phyloP scores from a whole-genome alignment of 2,329 filamentous ascomycete genomes.

The Penicillium psychrosexuale region DNA sequence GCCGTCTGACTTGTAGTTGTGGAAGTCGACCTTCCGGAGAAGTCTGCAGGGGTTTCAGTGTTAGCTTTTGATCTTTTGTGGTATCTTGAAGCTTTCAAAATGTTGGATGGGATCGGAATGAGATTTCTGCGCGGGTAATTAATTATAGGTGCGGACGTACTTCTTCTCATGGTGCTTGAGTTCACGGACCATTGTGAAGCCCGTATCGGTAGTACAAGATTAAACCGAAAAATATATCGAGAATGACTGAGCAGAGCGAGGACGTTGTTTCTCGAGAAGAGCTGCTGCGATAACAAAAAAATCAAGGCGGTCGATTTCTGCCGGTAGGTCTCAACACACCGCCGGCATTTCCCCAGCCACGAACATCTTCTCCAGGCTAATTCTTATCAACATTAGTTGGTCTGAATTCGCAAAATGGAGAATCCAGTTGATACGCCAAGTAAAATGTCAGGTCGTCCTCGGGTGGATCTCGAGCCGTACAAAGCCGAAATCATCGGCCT shows the following conservation, averaged over 20 bases:
- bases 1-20: slow-evolving; percentile 86
- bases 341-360: slow-evolving; percentile 1
- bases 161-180: slow-evolving; percentile 97
- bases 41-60: slow-evolving; percentile 48
- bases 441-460: not conserved
- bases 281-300: slow-evolving; percentile 24
- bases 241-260: not conserved
- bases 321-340: not conserved
- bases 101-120: not conserved
- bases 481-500: slow-evolving; percentile 5
- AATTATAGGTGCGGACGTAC: slow-evolving; percentile 31
- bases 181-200: slow-evolving; percentile 76
- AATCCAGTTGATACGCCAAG: not conserved
- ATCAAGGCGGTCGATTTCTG: slow-evolving; percentile 24
- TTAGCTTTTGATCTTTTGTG: not conserved
- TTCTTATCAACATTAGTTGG: not conserved
- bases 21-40: slow-evolving; percentile 87
- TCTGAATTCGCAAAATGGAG: not conserved
- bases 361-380: not conserved
- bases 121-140: slow-evolving; percentile 1
- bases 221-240: not conserved
- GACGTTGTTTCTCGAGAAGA: slow-evolving; percentile 10
- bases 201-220: not conserved
- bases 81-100: not conserved
- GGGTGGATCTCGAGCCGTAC: slow-evolving; percentile 4